Evolutionary conservation across 2,329 filamentous ascomycete genomes (phyloP), one percentile per base, ranked within the genome.

Genomic region (Sclerotinia spermophila): DNA sequence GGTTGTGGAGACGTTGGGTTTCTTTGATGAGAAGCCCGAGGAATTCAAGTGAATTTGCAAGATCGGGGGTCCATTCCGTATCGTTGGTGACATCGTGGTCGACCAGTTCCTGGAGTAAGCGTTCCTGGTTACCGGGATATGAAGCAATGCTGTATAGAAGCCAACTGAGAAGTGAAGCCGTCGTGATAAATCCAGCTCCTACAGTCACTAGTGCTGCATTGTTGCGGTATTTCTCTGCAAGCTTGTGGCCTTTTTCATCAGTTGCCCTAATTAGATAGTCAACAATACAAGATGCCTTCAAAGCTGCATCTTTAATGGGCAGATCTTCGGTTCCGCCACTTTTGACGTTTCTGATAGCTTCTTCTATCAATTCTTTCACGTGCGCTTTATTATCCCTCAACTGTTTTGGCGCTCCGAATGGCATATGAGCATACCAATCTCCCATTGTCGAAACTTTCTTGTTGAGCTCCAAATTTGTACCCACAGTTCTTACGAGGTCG

Each of bases 161-260:
- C 83, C 83, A 85, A 13, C 82, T 83, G 5, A 85, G 80, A 1
- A 85, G 80, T 4, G 81, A 81, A 33, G 81, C 81, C 2, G 81
- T 85, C 0, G 83, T 85, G 2, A 81, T 82, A 73, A 85, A 85
- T 5, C 83, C 83, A 15, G 83, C 83, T 15, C 77, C 83, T 5
- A 80, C 80, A 2, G 79, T 79, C 1, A 84, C 81, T 15, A 83
- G 75, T 4, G 83, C 74, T 17, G 72, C 71, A 2, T 35, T 45
- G 19, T 75, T 65, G 3, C 81, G 72, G n/a, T 82, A 71, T 7
- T 79, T 74, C n/a, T 80, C 75, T 1, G 82, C 81, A 0, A 85
- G 75, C 48, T 82, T 81, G 35, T 83, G 76, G 30, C 83, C 83
- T 48, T 81, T 78, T 30, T 77, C 76, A 70, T 85, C 83, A 2